phyloP scores from a whole-genome alignment of 78 protist genomes.

The Dictyostelium purpureum region DNA sequence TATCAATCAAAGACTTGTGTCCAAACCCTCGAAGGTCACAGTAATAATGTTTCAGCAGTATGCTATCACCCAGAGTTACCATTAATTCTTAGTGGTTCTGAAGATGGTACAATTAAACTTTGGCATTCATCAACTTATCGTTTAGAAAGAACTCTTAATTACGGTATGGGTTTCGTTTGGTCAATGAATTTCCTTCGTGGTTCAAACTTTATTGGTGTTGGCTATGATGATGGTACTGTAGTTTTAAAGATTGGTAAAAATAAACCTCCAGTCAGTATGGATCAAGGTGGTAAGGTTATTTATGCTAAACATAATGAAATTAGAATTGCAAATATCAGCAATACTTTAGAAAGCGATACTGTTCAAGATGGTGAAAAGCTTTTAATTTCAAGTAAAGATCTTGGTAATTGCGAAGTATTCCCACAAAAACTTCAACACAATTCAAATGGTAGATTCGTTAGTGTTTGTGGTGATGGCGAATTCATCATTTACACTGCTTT shows the following conservation, averaged over 20 bases:
- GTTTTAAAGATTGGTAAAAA: conserved; percentile 97
- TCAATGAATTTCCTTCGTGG: conserved; percentile 85
- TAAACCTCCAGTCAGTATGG: conserved; percentile 96
- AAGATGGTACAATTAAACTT: conserved; percentile 93
- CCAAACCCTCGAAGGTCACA: conserved; percentile 96
- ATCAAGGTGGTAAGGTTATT: conserved; percentile 93
- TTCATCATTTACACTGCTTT: conserved; percentile 97
- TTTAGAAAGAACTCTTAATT: conserved; percentile 94
- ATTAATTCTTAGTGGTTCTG: conserved; percentile 94
- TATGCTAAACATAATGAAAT: conserved; percentile 92
- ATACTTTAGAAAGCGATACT: background rate
- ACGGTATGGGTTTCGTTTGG: conserved; percentile 98
- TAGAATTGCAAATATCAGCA: conserved; percentile 61
- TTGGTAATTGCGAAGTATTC: conserved; percentile 94
- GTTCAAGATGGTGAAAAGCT: conserved; percentile 93
- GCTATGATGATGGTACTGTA: conserved; percentile 96
- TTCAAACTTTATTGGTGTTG: conserved; percentile 88
- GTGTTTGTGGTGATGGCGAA: conserved; percentile 98
- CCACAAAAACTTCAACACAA: conserved; percentile 92
- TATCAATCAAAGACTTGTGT: conserved; percentile 97
- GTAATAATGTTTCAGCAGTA: conserved; percentile 92
- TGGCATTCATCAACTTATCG: conserved; percentile 96
- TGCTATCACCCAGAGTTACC: conserved; percentile 98
- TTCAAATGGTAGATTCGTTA: conserved; percentile 96
- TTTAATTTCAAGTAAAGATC: conserved; percentile 86